Evolutionary conservation across 768 basidiomycete species (phyloP), one percentile per base, ranked within the genome.

Genomic region (Boletus sp.): DNA sequence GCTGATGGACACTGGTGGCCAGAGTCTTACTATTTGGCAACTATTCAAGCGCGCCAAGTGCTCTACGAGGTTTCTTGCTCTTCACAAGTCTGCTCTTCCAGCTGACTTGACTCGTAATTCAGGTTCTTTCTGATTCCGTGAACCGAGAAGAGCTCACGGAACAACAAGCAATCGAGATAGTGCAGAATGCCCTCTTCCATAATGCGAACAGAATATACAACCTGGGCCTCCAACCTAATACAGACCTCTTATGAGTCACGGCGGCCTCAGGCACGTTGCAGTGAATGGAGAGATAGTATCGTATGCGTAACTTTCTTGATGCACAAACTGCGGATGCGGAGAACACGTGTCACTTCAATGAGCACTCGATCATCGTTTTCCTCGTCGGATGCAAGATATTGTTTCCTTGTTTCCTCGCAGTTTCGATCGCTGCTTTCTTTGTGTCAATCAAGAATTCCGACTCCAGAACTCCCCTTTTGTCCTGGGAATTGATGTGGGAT

Each of bases 11-110:
- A 59, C 35, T 62, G 85, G 81, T 90, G 87, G 83, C 90, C 90
- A 4, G 90, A 91, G 66, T 79, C 82, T 0, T 92, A 81, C 64
- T 90, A 90, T 67, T 76, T 92, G 12, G 87, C 83, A 4, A 79
- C 76, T 7, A 45, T 80, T 1, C 90, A 92, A 72, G 82, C 86
- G 4, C 79, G 90, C 28, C 67, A 82, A 40, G 83, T 78, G 0
- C 71, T 92, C 33, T 87, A 75, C 57, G 76, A 83, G 58, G 89
- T 87, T 56, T 75, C 56, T 8, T 7, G 41, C 12, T 47, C 14
- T 28, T 44, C 5, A 36, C 17, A 3, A 18, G n/a, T 12, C 12
- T 44, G 32, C 29, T 18, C 11, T 37, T 24, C 45, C 57, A 81
- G 82, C 83, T 46, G 86, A 90, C 63, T 84, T 81, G 9, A 83